Evolutionary conservation across 495 filamentous ascomycete species (phyloP).

Genomic region (Sabuloglossum arenarium): DNA sequence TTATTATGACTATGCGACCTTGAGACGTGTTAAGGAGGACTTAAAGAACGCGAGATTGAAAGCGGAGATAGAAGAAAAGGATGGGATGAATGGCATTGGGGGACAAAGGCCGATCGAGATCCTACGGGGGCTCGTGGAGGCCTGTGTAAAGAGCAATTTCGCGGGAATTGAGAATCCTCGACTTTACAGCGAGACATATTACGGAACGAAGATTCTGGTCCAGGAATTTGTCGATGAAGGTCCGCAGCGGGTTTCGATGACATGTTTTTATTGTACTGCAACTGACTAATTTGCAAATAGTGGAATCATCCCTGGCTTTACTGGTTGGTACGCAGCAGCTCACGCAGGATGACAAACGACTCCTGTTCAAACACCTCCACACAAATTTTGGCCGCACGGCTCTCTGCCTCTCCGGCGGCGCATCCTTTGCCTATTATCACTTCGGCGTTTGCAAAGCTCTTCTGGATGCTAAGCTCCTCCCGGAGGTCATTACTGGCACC

Average conservation of each 20-base stretch:
- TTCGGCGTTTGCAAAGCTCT: conserved; percentile 85
- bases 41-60: conserved; percentile 36
- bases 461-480: conserved; percentile 66
- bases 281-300: background rate
- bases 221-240: conserved; percentile 78
- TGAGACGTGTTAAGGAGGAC: conserved; percentile 53
- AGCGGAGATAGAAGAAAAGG: conserved; percentile 33
- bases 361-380: conserved; percentile 69
- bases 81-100: conserved; percentile 9
- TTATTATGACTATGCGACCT: conserved; percentile 78
- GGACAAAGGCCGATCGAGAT: conserved; percentile 41
- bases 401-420: conserved; percentile 83
- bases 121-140: conserved; percentile 54
- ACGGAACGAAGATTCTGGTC: conserved; percentile 80
- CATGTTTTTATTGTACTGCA: background rate
- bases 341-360: conserved; percentile 49
- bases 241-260: conserved; percentile 11
- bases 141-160: conserved; percentile 93
- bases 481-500: conserved; percentile 88
- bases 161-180: conserved; percentile 85
- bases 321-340: conserved; percentile 45
- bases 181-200: conserved; percentile 89
- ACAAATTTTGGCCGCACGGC: conserved; percentile 88
- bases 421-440: conserved; percentile 91
- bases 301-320: conserved; percentile 38